Percentiles rank a stretch among this genome's conserved stretches.
These are phyloP conservation scores for Diaporthe citri DNA, from an alignment of 2,329 filamentous ascomycete genomes.

Conservation along the genomic window DNA sequence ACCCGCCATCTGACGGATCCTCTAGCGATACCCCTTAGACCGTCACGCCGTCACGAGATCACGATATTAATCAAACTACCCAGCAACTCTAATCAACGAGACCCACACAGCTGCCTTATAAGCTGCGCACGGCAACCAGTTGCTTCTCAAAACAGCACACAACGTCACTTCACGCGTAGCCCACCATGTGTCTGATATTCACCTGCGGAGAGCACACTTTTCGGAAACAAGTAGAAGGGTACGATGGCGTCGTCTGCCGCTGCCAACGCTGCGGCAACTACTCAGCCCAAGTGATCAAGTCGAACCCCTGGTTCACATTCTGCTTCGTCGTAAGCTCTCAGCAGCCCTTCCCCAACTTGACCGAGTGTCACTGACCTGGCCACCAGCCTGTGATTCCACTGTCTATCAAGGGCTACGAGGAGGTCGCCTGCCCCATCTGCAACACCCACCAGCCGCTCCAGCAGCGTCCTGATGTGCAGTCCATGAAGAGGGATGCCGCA, in stretches of 20 bases:
- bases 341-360: not conserved
- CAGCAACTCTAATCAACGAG: not conserved
- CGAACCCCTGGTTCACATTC: slow-evolving; percentile 81
- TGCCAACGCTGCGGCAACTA: slow-evolving; percentile 78
- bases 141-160: not conserved
- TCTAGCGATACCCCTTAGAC: not conserved
- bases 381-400: slow-evolving; percentile 77
- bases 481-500: slow-evolving; percentile 57
- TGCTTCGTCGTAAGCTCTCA: slow-evolving; percentile 74
- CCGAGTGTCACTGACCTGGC: slow-evolving; percentile 1
- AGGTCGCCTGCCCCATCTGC: slow-evolving; percentile 81
- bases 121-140: not conserved
- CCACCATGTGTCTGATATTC: slow-evolving; percentile 71
- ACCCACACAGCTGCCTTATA: slow-evolving; percentile 1
- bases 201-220: slow-evolving; percentile 73
- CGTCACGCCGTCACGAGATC: not conserved
- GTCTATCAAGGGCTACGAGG: slow-evolving; percentile 74
- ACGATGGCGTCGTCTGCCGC: slow-evolving; percentile 71
- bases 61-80: not conserved
- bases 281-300: slow-evolving; percentile 71
- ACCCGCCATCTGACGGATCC: not conserved
- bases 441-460: slow-evolving; percentile 78
- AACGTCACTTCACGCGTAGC: slow-evolving; percentile 7
- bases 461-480: slow-evolving; percentile 67
- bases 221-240: slow-evolving; percentile 70